Evolutionary conservation across 192 early-diverging fungal species (phyloP), one percentile per base, ranked within the genome.

Genomic region (Coemansia erecta): DNA sequence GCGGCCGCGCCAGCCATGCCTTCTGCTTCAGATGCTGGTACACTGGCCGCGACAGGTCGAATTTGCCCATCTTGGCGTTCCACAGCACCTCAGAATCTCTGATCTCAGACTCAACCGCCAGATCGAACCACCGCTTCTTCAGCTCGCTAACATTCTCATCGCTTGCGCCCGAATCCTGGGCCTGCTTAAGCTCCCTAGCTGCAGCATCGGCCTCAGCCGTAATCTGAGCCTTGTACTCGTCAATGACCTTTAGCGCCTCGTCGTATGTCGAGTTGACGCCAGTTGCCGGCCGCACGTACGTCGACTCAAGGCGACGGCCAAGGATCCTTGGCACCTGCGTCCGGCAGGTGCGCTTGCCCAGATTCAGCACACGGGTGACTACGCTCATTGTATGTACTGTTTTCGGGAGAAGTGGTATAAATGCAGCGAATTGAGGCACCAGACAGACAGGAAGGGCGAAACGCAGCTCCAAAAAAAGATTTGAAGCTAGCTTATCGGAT

Each of bases 211-310:
- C 67, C 47, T 77, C 80, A 10, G 58, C 54, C 13, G 56, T 12
- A 42, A 60, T 70, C 41, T 81, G 77, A 13, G 61, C 45, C 65
- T 83, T 84, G 65, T 89, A 86, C 10, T 78, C 58, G 39, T 80
- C 68, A 42, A 91, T 87, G 33, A 88, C 63, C 62, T 86, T 85
- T n/a, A 91, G 58, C 10, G 89, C 89, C 60, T 89, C 86, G 44
- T 89, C 89, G 69, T 86, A 91, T 22, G 88, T 87, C 10, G 80
- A 79, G 58, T 88, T 87, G 42, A 86, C 82, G 31, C 83, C 83
- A 17, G 76, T 59, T 19, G 82, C 73, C 13, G 84, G 83, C 46
- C 63, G 64, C 55, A 55, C 66, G 65, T 85, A 86, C 31, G 74
- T 70, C 19, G 74, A 77, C 65, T 77, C 68, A 43, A 59, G 45